A percentile compares a stretch with the other conserved stretches of the same genome.
Evolutionary conservation across 2,329 filamentous ascomycete species (phyloP).

Genomic region (Colletotrichum sublineola): DNA sequence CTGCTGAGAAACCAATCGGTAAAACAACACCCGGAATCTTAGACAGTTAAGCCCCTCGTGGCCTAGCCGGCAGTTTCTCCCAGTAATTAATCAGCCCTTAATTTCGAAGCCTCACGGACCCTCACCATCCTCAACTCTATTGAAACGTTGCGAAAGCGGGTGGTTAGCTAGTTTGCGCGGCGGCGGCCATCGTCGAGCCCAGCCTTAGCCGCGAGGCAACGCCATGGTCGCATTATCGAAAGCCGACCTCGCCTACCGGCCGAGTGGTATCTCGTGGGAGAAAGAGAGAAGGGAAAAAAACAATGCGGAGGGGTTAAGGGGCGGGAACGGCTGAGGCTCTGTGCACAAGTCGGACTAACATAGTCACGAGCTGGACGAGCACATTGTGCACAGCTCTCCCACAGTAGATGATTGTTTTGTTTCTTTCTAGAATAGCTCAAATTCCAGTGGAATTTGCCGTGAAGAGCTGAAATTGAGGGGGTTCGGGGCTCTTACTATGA

Average conservation of each 20-base stretch:
- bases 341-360: constrained; percentile 23
- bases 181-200: constrained; percentile 3
- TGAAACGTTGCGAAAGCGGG: constrained; percentile 14
- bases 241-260: constrained; percentile 1
- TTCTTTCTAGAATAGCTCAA: constrained; percentile 23
- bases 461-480: not conserved
- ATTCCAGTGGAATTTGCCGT: not conserved
- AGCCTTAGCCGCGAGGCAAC: constrained; percentile 16
- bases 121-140: constrained; percentile 1
- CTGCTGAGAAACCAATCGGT: not conserved
- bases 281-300: not conserved
- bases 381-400: constrained; percentile 27
- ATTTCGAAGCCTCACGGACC: constrained; percentile 3
- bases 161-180: not conserved
- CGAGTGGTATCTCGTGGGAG: not conserved
- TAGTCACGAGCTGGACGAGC: constrained; percentile 4
- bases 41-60: not conserved
- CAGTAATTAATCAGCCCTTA: not conserved
- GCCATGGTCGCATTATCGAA: constrained; percentile 18
- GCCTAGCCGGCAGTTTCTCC: not conserved
- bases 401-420: not conserved
- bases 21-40: not conserved
- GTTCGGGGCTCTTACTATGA: constrained; percentile 8
- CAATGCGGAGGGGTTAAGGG: not conserved
- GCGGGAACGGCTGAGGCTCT: constrained; percentile 15